phyloP scores from a whole-genome alignment of 345 rosid species.

The Rhizophora mangle region DNA sequence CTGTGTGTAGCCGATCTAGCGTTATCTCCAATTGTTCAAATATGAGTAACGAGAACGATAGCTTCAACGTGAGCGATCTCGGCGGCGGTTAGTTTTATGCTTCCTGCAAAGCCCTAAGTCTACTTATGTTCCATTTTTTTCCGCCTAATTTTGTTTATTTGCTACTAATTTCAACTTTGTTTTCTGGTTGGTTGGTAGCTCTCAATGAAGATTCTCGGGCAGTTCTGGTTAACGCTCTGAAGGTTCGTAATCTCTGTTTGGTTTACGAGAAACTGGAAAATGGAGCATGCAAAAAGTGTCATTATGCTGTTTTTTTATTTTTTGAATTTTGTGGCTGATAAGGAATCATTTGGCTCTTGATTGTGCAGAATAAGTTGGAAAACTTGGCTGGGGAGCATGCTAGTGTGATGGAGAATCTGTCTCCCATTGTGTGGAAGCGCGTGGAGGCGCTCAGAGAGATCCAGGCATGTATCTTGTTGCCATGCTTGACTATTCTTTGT shows the following conservation, averaged over 20 bases:
- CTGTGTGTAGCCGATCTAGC: slow-evolving; percentile 39
- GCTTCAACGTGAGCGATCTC: slow-evolving; percentile 69
- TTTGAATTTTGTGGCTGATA: not conserved
- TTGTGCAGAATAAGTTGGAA: slow-evolving; percentile 69
- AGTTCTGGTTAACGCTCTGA: slow-evolving; percentile 72
- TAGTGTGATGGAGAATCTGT: slow-evolving; percentile 63
- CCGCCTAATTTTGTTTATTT: not conserved
- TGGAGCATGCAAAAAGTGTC: not conserved
- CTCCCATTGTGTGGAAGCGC: slow-evolving; percentile 70
- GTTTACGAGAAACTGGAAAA: not conserved
- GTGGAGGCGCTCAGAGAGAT: slow-evolving; percentile 87
- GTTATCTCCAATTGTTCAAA: slow-evolving; percentile 30
- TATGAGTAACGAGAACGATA: slow-evolving; percentile 66
- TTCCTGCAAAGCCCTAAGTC: not conserved
- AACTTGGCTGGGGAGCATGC: slow-evolving; percentile 73
- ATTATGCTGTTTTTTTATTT: not conserved
- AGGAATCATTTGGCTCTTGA: not conserved
- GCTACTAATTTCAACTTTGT: not conserved
- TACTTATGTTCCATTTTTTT: not conserved
- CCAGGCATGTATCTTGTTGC: slow-evolving; percentile 44
- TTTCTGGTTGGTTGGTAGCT: slow-evolving; percentile 30
- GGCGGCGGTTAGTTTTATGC: slow-evolving; percentile 40
- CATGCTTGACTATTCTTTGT: not conserved
- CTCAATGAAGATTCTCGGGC: slow-evolving; percentile 69
- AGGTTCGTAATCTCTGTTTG: slow-evolving; percentile 41